These are phyloP conservation scores for Copromyces sp. DNA, from an alignment of 495 filamentous ascomycete genomes.

Conservation along the genomic window DNA sequence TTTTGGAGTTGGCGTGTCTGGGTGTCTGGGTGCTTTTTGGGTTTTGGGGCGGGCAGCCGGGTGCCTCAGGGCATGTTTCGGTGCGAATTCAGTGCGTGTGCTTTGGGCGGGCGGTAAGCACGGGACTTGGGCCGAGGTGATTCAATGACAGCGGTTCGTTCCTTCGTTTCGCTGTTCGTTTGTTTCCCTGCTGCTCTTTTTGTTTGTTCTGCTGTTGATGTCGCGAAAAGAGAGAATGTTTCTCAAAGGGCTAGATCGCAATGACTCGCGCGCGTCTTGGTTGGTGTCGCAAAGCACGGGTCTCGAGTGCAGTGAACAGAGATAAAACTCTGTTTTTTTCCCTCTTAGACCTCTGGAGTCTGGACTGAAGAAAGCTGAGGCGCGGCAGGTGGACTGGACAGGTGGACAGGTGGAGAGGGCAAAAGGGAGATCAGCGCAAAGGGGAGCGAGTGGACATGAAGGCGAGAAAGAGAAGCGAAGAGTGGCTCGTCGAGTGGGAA, in stretches of 20 bases:
- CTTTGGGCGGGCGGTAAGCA: neutral
- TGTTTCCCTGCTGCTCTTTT: neutral
- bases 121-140: neutral
- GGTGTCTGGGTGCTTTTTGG: neutral
- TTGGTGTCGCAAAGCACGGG: neutral
- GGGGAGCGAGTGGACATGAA: neutral
- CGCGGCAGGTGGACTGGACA: neutral
- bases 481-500: neutral
- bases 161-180: neutral
- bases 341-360: neutral
- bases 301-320: neutral
- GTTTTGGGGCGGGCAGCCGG: neutral
- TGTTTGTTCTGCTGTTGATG: neutral
- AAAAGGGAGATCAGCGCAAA: neutral
- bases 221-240: neutral
- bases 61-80: neutral
- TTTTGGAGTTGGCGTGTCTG: neutral
- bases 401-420: neutral
- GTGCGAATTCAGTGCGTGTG: neutral
- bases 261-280: neutral
- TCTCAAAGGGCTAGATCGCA: neutral
- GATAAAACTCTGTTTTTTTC: neutral
- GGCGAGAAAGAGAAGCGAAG: neutral
- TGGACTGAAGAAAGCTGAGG: neutral
- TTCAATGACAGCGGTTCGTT: neutral